phyloP scores from a whole-genome alignment of 2,329 filamentous ascomycete species.

The Xylaria sp. region DNA sequence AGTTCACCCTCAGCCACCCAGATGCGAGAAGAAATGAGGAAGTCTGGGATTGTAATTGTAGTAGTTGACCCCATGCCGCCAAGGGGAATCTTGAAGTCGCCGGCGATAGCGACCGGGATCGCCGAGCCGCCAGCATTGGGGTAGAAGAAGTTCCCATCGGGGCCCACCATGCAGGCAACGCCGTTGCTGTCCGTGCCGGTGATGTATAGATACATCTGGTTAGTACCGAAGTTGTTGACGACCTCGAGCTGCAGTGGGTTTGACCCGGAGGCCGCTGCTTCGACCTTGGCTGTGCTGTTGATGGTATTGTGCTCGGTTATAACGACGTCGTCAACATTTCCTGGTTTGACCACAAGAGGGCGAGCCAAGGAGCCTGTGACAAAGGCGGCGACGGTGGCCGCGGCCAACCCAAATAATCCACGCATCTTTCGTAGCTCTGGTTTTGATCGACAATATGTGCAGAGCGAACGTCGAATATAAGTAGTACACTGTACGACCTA shows the following conservation, averaged over 20 bases:
- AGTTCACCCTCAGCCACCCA: constrained; percentile 56
- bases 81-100: constrained; percentile 53
- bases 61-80: constrained; percentile 53
- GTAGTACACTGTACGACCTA: constrained; percentile 40
- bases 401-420: constrained; percentile 44
- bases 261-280: constrained; percentile 7
- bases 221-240: constrained; percentile 55
- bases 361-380: constrained; percentile 49
- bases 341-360: constrained; percentile 44
- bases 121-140: constrained; percentile 50
- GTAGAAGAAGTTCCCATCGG: constrained; percentile 55
- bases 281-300: constrained; percentile 49
- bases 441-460: constrained; percentile 31
- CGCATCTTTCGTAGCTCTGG: constrained; percentile 42
- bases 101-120: constrained; percentile 49
- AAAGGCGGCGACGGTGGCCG: constrained; percentile 43
- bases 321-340: constrained; percentile 49
- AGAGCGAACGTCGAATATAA: constrained; percentile 30
- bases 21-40: constrained; percentile 55
- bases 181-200: constrained; percentile 53
- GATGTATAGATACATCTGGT: constrained; percentile 55
- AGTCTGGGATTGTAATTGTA: constrained; percentile 54
- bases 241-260: constrained; percentile 47
- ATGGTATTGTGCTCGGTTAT: constrained; percentile 55
- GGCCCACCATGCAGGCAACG: constrained; percentile 54